Evolutionary conservation across 768 basidiomycete species (phyloP).

Genomic region (Rhodosporidiobolus odoratus): DNA sequence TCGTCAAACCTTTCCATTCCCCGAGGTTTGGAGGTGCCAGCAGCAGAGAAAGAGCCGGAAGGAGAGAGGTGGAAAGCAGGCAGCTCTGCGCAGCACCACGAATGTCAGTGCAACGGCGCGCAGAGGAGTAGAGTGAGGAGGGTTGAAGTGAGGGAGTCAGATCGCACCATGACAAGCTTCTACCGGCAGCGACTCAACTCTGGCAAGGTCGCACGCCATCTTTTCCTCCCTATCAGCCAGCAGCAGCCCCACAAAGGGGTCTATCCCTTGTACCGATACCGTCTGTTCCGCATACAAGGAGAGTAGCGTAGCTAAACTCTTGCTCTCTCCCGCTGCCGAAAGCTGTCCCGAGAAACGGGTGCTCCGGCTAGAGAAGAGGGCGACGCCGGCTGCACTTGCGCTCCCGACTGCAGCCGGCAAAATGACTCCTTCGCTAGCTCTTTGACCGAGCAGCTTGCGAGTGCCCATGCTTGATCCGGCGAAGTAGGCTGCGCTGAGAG

Average conservation of each 20-base stretch:
- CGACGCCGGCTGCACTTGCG: slow-evolving; percentile 1
- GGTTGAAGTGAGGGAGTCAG: too few species aligned
- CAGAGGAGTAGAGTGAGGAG: background rate
- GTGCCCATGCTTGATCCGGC: background rate
- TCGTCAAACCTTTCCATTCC: too few species aligned
- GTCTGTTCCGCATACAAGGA: background rate
- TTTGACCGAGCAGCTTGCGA: background rate
- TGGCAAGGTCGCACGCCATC: background rate
- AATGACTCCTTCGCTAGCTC: background rate
- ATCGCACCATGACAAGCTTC: background rate
- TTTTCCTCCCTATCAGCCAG: background rate
- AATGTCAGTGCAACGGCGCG: too few species aligned
- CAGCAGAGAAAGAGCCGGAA: too few species aligned
- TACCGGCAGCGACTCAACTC: background rate
- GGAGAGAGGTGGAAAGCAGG: too few species aligned
- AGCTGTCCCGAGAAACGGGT: background rate
- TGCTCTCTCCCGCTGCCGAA: background rate
- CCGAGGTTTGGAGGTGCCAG: too few species aligned
- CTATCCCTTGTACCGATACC: background rate
- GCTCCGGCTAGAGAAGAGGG: background rate
- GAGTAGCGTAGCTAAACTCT: background rate
- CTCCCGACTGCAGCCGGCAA: background rate
- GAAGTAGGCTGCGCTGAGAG: background rate
- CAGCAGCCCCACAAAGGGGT: background rate
- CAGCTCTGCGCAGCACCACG: too few species aligned